Conservation (phyloP, 2,329 filamentous ascomycete species). For the Ophiostoma ips region DNA sequence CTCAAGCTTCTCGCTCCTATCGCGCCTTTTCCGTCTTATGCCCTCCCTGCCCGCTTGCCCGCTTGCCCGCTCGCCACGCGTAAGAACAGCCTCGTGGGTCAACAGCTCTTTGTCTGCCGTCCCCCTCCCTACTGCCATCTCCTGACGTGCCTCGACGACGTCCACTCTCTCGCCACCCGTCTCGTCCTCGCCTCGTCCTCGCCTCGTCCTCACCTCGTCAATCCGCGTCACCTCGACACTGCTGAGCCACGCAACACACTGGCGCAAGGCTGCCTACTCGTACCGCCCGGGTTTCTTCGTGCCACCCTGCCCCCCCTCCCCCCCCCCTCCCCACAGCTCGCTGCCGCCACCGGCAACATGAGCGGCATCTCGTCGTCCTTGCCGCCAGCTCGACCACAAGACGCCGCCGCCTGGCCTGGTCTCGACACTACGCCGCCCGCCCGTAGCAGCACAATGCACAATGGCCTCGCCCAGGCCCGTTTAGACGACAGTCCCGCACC, state of each 20-base stretch:
- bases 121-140: neutral
- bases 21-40: too few relatives aligned
- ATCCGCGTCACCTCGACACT: neutral
- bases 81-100: too few relatives aligned
- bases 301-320: neutral
- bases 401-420: neutral
- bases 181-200: too few relatives aligned
- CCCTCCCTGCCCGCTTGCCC: too few relatives aligned
- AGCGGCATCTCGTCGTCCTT: neutral
- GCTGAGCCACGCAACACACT: neutral
- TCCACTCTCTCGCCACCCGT: too few relatives aligned
- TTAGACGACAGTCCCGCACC: neutral
- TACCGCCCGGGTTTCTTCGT: neutral
- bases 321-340: neutral
- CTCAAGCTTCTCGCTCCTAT: too few relatives aligned
- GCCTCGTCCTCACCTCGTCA: neutral
- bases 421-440: too few relatives aligned
- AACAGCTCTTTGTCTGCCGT: neutral
- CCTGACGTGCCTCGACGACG: too few relatives aligned
- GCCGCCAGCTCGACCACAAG: neutral
- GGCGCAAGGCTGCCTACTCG: neutral
- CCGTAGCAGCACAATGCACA: neutral
- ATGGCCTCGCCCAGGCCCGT: neutral
- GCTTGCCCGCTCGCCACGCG: too few relatives aligned
- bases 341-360: constrained; percentile 3